A percentile compares a stretch with the other conserved stretches of the same genome.
phyloP scores from a whole-genome alignment of 1,284 basidiomycete genomes.

The Pyrrhoderma lamaoense region DNA sequence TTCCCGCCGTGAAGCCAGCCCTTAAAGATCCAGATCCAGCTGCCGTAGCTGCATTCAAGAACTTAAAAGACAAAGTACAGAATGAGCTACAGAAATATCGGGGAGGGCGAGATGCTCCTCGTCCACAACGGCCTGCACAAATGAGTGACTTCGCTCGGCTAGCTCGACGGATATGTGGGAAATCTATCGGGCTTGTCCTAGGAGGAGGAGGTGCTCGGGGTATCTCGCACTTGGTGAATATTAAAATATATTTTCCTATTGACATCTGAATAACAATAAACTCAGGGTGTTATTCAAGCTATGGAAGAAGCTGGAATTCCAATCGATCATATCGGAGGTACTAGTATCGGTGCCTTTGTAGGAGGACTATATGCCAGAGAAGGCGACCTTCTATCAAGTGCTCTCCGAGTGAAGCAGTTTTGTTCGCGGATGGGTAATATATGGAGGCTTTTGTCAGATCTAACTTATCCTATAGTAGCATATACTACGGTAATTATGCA shows the following conservation, averaged over 20 bases:
- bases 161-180: slow-evolving; percentile 87
- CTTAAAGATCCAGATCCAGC: slow-evolving; percentile 71
- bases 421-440: slow-evolving; percentile 89
- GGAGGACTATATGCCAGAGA: slow-evolving; percentile 96
- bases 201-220: slow-evolving; percentile 96
- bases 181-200: slow-evolving; percentile 89
- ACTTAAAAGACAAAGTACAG: slow-evolving; percentile 88
- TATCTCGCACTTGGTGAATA: slow-evolving; percentile 80
- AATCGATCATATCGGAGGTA: slow-evolving; percentile 84
- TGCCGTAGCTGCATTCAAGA: slow-evolving; percentile 83
- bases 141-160: slow-evolving; percentile 91
- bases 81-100: slow-evolving; percentile 85
- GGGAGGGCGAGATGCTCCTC: slow-evolving; percentile 55
- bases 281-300: slow-evolving; percentile 81
- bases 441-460: slow-evolving; percentile 91
- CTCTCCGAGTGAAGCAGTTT: slow-evolving; percentile 88
- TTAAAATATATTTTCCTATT: slow-evolving; percentile 12
- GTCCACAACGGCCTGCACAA: slow-evolving; percentile 72
- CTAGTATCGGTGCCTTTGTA: slow-evolving; percentile 89
- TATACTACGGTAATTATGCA: slow-evolving; percentile 81
- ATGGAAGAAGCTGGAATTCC: slow-evolving; percentile 90
- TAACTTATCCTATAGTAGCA: slow-evolving; percentile 95
- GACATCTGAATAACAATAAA: neutral
- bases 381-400: slow-evolving; percentile 81
- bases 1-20: slow-evolving; percentile 55